phyloP scores from a whole-genome alignment of 768 basidiomycete genomes.

The Coprinellus aureogranulatus region DNA sequence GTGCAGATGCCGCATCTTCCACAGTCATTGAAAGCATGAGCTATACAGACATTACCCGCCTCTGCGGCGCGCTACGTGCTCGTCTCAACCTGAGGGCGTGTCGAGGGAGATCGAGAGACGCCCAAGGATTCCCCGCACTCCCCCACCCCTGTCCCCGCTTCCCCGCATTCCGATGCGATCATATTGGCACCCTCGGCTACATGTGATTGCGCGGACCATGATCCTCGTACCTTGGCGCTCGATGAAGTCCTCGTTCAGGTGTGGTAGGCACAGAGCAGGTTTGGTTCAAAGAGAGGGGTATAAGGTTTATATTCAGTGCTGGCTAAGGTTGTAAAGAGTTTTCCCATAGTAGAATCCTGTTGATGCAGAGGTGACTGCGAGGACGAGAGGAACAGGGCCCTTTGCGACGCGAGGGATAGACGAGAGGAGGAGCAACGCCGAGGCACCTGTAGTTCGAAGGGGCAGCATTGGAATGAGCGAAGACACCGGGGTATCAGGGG shows the following conservation, averaged over 20 bases:
- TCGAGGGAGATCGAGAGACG: too few species aligned
- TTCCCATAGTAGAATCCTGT: constrained; percentile 70
- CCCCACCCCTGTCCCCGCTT: background rate
- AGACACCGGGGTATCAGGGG: too few species aligned
- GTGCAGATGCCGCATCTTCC: too few species aligned
- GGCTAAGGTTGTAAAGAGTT: constrained; percentile 38
- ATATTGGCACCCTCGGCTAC: too few species aligned
- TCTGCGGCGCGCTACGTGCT: too few species aligned
- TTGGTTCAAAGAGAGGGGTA: too few species aligned
- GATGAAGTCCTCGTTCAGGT: too few species aligned
- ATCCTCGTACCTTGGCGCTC: too few species aligned
- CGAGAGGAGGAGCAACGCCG: constrained; percentile 69
- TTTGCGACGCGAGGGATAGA: constrained; percentile 71
- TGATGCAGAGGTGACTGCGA: constrained; percentile 60
- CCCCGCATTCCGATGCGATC: background rate
- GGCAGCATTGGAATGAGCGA: background rate
- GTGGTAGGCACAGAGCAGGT: too few species aligned
- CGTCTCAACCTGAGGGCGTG: too few species aligned
- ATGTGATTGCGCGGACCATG: constrained; percentile 4
- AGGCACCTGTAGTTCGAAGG: constrained; percentile 54
- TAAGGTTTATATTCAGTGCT: background rate
- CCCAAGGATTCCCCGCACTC: background rate
- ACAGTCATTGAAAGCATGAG: too few species aligned
- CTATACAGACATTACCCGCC: too few species aligned
- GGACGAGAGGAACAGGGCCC: constrained; percentile 67